These are phyloP conservation scores for Chlorella sorokiniana DNA, from an alignment of 139 green algal species.

Conservation along the genomic window DNA sequence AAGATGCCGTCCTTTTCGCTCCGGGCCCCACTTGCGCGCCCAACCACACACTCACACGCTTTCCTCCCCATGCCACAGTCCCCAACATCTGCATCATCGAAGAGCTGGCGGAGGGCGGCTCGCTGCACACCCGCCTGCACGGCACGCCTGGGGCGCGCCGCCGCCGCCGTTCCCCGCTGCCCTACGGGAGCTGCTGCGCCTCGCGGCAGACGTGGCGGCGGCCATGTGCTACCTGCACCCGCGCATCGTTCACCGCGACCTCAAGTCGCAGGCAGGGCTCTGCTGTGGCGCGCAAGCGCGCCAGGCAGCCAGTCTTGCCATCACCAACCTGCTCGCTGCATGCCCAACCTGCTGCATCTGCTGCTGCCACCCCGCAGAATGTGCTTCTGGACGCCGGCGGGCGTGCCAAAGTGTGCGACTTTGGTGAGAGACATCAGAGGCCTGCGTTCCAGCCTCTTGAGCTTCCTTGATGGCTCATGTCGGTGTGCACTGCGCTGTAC, in stretches of 20 bases:
- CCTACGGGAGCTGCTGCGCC: conserved; percentile 48
- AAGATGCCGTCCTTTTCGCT: too few relatives aligned
- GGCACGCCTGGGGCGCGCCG: conserved; percentile 20
- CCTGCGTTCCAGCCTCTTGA: conserved; percentile 67
- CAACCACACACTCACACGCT: too few relatives aligned
- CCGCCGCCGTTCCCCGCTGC: conserved; percentile 36
- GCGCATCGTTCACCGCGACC: conserved; percentile 53
- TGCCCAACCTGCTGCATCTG: neutral
- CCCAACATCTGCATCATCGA: conserved; percentile 81
- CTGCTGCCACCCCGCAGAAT: conserved; percentile 44
- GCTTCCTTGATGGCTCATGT: conserved; percentile 61
- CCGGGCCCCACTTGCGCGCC: too few relatives aligned
- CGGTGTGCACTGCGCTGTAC: neutral
- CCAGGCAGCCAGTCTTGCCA: neutral
- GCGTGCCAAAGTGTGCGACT: conserved; percentile 74
- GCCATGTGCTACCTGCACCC: conserved; percentile 81
- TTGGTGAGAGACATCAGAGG: conserved; percentile 62
- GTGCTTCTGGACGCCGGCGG: conserved; percentile 69
- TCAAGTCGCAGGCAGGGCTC: conserved; percentile 52
- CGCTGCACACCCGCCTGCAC: conserved; percentile 62
- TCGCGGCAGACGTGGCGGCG: conserved; percentile 63
- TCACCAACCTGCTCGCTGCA: neutral
- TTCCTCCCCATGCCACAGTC: conserved; percentile 19
- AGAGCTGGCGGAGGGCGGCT: conserved; percentile 68
- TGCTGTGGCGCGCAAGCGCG: conserved; percentile 41